Conservation (phyloP, 2,329 filamentous ascomycete genomes). For the Allantophomopsis cytisporea region DNA sequence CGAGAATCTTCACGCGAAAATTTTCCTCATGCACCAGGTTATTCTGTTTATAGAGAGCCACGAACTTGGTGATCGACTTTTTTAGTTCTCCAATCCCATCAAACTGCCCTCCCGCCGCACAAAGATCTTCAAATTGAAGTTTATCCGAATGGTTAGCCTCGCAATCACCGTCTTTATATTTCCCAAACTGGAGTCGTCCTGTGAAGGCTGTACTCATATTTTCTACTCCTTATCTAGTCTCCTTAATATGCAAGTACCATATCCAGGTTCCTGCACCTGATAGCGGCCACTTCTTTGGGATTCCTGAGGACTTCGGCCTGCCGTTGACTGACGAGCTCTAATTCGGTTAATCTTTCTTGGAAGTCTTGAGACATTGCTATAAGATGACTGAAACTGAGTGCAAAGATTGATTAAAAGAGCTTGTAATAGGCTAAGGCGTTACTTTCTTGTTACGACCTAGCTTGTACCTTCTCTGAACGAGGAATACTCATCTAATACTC, state of each 20-base stretch:
- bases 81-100: conserved; percentile 6
- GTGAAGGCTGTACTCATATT: conserved; percentile 7
- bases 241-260: conserved; percentile 8
- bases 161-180: conserved; percentile 8
- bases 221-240: conserved; percentile 8
- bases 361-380: conserved; percentile 6
- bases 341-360: conserved; percentile 7
- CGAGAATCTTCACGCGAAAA: conserved; percentile 8
- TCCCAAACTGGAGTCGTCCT: conserved; percentile 8
- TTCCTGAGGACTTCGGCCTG: conserved; percentile 7
- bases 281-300: conserved; percentile 5
- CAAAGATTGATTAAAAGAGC: no score
- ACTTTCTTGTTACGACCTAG: no score
- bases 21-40: conserved; percentile 6
- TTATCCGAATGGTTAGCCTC: conserved; percentile 8
- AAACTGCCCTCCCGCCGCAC: conserved; percentile 3
- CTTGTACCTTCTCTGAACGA: no score
- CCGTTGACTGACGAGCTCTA: conserved; percentile 7
- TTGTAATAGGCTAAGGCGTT: no score
- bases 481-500: no score
- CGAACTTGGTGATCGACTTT: conserved; percentile 8
- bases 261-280: conserved; percentile 6
- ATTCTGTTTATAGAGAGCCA: conserved; percentile 8
- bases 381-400: no score
- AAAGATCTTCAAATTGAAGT: conserved; percentile 10